Base-by-base conservation (phyloP, 1,139 yeast species). In the Candida sanyaensis region DNA sequence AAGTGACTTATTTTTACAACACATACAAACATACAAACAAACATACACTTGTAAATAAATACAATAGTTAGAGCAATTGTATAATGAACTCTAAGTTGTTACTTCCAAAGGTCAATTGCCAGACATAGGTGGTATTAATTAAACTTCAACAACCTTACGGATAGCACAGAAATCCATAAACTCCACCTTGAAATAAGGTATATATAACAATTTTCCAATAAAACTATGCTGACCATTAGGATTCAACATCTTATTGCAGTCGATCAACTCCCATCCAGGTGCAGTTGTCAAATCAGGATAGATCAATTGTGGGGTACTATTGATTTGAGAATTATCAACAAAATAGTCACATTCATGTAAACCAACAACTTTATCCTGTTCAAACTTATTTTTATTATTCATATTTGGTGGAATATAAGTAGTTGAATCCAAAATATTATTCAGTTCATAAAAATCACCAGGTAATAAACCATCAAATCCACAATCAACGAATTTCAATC, bases 391-490 rank as follows among this genome's bases (percentile, higher is more conserved):
- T 54, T 74, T 71, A 56, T 88, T 86, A 62, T 91, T 91, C 91
- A 88, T 88, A 11, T 84, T 81, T 0, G 55, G 44, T 1, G 96
- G 93, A 2, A 77, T 58, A 3, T 51, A 50, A 6, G 83, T 74
- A 0, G 80, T 68, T 13, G 63, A 60, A 37, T 55, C 61, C 55
- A 56, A 54, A 9, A 55, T 44, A 3, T 52, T 47, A 1, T 56
- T 58, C 41, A 30, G 37, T 55, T 87, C 95, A 9, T 64, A 59
- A 60, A 92, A 93, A 60, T 88, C 95, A 1, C 96, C 96, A 0
- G 98, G 99, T 41, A 92, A 71, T 49, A 92, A 70, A 0, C 98
- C 98, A 61, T 84, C 81, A 65, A 92, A 92, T 1, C 95, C 96
- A 49, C 91, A 84, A 49, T 75, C 72, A 7, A 88, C 82, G 63